phyloP scores from a whole-genome alignment of 768 basidiomycete genomes.

The Termitomyces sp. region DNA sequence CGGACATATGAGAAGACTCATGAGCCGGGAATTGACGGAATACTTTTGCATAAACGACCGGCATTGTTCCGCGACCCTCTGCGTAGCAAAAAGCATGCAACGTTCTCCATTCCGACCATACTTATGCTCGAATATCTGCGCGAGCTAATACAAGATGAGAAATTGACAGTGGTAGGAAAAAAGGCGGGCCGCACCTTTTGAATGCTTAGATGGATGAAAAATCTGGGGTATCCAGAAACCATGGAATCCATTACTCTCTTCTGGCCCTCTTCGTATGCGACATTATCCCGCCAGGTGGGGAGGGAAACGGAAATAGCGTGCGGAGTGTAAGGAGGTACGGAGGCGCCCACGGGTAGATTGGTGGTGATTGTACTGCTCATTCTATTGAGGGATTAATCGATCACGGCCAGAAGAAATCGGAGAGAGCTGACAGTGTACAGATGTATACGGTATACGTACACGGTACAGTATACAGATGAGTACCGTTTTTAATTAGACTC shows the following conservation, averaged over 20 bases:
- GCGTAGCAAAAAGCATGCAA: conserved; percentile 78
- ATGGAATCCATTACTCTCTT: conserved; percentile 73
- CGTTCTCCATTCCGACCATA: conserved; percentile 70
- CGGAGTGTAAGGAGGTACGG: conserved; percentile 66
- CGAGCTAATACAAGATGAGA: conserved; percentile 52
- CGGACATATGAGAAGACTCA: conserved; percentile 71
- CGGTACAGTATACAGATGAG: too few relatives aligned
- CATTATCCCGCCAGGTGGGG: conserved; percentile 88
- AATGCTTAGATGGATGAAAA: conserved; percentile 87
- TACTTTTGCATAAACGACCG: conserved; percentile 65
- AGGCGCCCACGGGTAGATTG: conserved; percentile 39
- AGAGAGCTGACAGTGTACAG: neutral
- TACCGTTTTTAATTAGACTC: neutral
- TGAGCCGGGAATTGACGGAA: conserved; percentile 50
- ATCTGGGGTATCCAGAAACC: conserved; percentile 91
- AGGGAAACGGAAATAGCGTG: conserved; percentile 96
- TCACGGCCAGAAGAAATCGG: neutral
- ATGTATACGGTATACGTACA: neutral
- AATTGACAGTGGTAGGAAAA: neutral
- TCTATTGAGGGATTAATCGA: neutral
- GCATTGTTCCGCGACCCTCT: conserved; percentile 69
- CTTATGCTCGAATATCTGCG: conserved; percentile 68
- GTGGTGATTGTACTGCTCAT: conserved; percentile 13
- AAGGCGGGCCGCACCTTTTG: conserved; percentile 56
- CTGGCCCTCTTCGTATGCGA: conserved; percentile 89